A percentile compares a stretch with the other conserved stretches of the same genome.
These are phyloP conservation scores for Fagus sylvatica DNA, from an alignment of 306 rosid species.

Conservation along the genomic window DNA sequence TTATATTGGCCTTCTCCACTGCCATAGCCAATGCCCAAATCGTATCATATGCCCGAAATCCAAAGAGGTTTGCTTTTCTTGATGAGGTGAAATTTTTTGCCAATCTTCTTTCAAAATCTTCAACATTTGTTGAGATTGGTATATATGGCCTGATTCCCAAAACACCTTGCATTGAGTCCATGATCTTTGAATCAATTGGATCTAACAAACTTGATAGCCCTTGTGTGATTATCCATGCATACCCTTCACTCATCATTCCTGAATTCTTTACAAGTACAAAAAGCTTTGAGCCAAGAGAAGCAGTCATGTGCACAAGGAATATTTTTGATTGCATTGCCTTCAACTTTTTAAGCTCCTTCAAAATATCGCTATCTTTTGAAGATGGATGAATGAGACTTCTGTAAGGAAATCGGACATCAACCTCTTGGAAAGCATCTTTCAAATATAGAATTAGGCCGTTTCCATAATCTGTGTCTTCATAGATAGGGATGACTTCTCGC, in stretches of 20 bases:
- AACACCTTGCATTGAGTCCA: slow-evolving; percentile 43
- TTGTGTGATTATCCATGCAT: slow-evolving; percentile 26
- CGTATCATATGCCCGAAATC: slow-evolving; percentile 43
- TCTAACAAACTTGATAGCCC: slow-evolving; percentile 17
- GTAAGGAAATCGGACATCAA: slow-evolving; percentile 6
- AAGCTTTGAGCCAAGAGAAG: slow-evolving; percentile 13
- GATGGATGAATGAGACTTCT: slow-evolving; percentile 25
- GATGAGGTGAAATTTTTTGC: not conserved
- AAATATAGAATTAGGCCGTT: slow-evolving; percentile 34
- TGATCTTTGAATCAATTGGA: not conserved
- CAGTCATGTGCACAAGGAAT: slow-evolving; percentile 36
- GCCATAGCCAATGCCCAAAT: slow-evolving; percentile 31
- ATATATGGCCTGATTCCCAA: slow-evolving; percentile 32
- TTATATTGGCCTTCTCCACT: not conserved
- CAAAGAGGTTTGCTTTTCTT: not conserved
- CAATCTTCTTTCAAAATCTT: slow-evolving; percentile 17
- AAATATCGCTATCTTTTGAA: not conserved
- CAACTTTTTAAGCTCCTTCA: slow-evolving; percentile 14
- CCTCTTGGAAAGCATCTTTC: slow-evolving; percentile 23
- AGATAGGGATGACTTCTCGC: slow-evolving; percentile 35
- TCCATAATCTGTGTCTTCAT: slow-evolving; percentile 37
- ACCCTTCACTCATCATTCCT: slow-evolving; percentile 28
- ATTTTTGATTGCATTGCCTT: slow-evolving; percentile 12
- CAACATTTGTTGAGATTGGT: not conserved
- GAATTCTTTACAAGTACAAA: slow-evolving; percentile 21